A percentile compares a stretch with the other conserved stretches of the same genome.
These are phyloP conservation scores for Fusarium nanum DNA, from an alignment of 2,329 filamentous ascomycete genomes.

Conservation along the genomic window DNA sequence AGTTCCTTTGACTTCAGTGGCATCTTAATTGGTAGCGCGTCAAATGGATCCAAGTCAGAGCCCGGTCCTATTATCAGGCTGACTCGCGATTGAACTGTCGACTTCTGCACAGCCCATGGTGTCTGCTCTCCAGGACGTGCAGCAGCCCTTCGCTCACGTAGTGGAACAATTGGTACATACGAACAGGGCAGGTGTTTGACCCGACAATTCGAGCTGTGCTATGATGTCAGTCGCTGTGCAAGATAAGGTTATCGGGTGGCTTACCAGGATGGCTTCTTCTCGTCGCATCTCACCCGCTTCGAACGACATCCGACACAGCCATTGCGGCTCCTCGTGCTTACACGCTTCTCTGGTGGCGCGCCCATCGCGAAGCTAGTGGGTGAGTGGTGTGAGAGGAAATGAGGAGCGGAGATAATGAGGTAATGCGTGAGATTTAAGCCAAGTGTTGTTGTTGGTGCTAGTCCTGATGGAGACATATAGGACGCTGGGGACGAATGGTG, in stretches of 20 bases:
- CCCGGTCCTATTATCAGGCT: background rate
- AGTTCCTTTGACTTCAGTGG: background rate
- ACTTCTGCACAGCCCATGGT: background rate
- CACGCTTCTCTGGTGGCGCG: background rate
- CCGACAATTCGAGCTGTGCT: background rate
- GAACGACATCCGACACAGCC: background rate
- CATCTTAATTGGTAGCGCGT: background rate
- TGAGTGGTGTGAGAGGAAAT: background rate
- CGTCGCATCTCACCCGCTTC: background rate
- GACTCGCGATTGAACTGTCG: background rate
- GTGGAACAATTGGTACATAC: background rate
- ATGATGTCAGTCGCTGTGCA: background rate
- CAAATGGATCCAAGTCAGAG: background rate
- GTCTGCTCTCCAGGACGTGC: background rate
- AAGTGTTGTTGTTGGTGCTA: background rate
- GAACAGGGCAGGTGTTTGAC: background rate
- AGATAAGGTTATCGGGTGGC: background rate
- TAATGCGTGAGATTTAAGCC: background rate
- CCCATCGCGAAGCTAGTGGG: background rate
- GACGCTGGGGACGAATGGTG: background rate
- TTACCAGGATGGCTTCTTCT: background rate
- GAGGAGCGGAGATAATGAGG: background rate
- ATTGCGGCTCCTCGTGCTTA: background rate
- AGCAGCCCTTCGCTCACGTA: background rate
- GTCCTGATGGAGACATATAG: background rate